phyloP scores from a whole-genome alignment of 148 eudicot genomes.

The Rhododendron williamsianum region DNA sequence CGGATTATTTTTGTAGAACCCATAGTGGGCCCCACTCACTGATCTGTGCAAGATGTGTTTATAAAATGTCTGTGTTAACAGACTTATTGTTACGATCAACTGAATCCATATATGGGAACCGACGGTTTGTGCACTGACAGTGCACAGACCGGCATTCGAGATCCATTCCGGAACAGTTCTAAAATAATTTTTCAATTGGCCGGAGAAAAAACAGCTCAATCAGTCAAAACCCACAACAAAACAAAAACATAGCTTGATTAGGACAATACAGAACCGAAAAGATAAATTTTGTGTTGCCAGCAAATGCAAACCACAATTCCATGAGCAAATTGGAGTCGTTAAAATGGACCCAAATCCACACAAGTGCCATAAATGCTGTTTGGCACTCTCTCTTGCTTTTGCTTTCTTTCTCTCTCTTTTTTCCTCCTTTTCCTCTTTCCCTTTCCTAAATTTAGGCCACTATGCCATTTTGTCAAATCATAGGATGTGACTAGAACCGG shows the following conservation, averaged over 20 bases:
- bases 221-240: neutral
- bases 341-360: conserved; percentile 17
- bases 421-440: conserved; percentile 8
- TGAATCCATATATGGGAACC: too few species aligned
- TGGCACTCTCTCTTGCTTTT: conserved; percentile 7
- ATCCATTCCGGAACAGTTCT: too few species aligned
- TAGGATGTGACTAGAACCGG: neutral
- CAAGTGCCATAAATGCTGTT: conserved; percentile 18
- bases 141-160: too few species aligned
- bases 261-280: neutral
- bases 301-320: conserved; percentile 27
- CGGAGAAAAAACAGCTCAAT: neutral
- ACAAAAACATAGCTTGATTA: neutral
- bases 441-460: conserved; percentile 3
- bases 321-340: conserved; percentile 11
- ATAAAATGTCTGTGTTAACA: too few species aligned
- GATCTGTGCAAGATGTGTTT: too few species aligned
- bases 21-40: too few species aligned
- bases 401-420: conserved; percentile 1
- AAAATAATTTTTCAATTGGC: too few species aligned
- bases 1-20: too few species aligned
- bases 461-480: neutral
- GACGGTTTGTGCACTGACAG: too few species aligned
- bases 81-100: too few species aligned
- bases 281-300: conserved; percentile 16